Evolutionary conservation across 805 yeast species (phyloP).

Genomic region (Pachysolen tannophilus): DNA sequence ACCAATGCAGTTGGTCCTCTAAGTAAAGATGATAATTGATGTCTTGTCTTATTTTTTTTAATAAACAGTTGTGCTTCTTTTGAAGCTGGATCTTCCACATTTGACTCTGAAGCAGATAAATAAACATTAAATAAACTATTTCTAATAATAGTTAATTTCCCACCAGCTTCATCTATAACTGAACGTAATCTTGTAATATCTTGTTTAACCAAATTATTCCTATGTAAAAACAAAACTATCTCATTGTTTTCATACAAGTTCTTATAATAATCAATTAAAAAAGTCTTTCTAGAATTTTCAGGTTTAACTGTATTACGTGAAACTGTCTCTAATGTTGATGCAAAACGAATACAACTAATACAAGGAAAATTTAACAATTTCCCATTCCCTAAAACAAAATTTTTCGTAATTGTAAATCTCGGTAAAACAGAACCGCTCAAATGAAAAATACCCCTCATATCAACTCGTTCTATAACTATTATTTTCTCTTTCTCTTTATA

Average conservation of each 20-base stretch:
- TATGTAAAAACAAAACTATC: slow-evolving; percentile 74
- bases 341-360: no score
- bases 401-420: no score
- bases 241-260: slow-evolving; percentile 59
- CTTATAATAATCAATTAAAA: slow-evolving; percentile 72
- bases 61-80: slow-evolving; percentile 32
- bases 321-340: no score
- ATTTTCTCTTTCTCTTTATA: no score
- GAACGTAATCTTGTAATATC: slow-evolving; percentile 62
- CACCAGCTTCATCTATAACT: slow-evolving; percentile 60
- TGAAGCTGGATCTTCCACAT: slow-evolving; percentile 68
- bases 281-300: slow-evolving; percentile 73
- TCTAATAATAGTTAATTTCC: slow-evolving; percentile 59
- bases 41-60: slow-evolving; percentile 35
- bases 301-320: slow-evolving; percentile 57
- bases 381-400: no score
- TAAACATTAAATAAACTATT: slow-evolving; percentile 67
- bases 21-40: slow-evolving; percentile 65
- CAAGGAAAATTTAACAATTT: no score
- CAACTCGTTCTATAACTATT: no score
- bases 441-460: no score
- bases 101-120: slow-evolving; percentile 49
- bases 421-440: no score
- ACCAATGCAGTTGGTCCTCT: slow-evolving; percentile 84
- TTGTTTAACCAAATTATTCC: slow-evolving; percentile 64